phyloP scores from a whole-genome alignment of 192 early-diverging fungal genomes.

The Backusella macrospora region DNA sequence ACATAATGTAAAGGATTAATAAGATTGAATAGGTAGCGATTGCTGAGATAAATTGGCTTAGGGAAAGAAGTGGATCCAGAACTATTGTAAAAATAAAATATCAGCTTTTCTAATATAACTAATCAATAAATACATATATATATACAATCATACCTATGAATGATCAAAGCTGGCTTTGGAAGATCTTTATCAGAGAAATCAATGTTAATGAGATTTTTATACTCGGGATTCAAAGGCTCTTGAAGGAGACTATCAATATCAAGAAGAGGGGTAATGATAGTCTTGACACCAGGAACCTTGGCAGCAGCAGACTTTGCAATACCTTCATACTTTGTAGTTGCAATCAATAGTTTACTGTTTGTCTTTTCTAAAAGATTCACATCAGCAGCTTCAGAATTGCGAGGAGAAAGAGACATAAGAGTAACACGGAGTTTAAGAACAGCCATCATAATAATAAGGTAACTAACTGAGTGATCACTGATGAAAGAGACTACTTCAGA shows the following conservation, averaged over 20 bases:
- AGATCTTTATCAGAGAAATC: background rate
- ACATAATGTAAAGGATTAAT: background rate
- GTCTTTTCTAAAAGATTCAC: slow-evolving; percentile 19
- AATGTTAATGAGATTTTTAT: background rate
- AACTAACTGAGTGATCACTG: slow-evolving; percentile 13
- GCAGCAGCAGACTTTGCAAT: background rate
- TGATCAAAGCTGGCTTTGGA: background rate
- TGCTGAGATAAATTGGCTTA: slow-evolving; percentile 23
- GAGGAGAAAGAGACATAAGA: slow-evolving; percentile 13
- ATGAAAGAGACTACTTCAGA: background rate
- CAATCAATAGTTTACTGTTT: slow-evolving; percentile 1
- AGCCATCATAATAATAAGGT: slow-evolving; percentile 6
- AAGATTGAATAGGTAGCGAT: slow-evolving; percentile 2
- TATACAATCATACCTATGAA: slow-evolving; percentile 4
- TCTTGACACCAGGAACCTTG: background rate
- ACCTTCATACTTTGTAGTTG: slow-evolving; percentile 1
- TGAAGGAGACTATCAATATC: slow-evolving; percentile 1
- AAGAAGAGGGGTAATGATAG: background rate
- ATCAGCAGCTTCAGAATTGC: slow-evolving; percentile 25
- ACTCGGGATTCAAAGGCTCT: background rate
- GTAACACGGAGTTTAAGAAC: slow-evolving; percentile 17
- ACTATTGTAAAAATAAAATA: slow-evolving; percentile 8
- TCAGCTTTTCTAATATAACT: background rate
- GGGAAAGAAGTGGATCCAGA: slow-evolving; percentile 26
- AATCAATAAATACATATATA: background rate